Conservation (phyloP, 2,329 filamentous ascomycete genomes). For the Trichophaea hybrida region DNA sequence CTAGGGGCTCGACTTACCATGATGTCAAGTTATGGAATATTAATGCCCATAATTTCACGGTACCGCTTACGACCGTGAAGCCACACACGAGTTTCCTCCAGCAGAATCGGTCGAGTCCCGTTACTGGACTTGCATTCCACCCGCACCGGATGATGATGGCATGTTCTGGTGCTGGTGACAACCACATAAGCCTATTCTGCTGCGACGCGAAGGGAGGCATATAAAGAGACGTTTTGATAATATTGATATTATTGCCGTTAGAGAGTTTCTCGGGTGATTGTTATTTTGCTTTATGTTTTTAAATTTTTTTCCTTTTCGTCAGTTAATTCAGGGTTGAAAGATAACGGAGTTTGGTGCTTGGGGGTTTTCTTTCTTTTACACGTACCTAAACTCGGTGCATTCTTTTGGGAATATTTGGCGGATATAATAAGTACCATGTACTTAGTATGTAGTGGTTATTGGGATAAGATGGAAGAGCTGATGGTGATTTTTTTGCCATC, state of each 20-base stretch:
- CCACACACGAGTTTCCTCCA: conserved; percentile 81
- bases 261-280: too few species aligned
- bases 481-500: too few species aligned
- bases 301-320: too few species aligned
- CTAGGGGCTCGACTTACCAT: conserved; percentile 73
- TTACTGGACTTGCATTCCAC: conserved; percentile 84
- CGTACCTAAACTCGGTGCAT: not conserved
- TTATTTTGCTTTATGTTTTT: too few species aligned
- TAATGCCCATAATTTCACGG: conserved; percentile 35
- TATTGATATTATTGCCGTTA: too few species aligned
- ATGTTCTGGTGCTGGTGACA: conserved; percentile 70
- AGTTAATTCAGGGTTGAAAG: too few species aligned
- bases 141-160: conserved; percentile 86
- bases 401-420: too few species aligned
- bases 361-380: not conserved
- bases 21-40: conserved; percentile 87
- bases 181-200: conserved; percentile 78
- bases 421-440: too few species aligned
- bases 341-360: not conserved
- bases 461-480: too few species aligned
- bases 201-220: conserved; percentile 38
- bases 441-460: too few species aligned
- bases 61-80: conserved; percentile 66
- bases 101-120: conserved; percentile 64
- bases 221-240: conserved; percentile 2